Evolutionary conservation across 495 filamentous ascomycete species (phyloP).

Genomic region (Letharia lupina): DNA sequence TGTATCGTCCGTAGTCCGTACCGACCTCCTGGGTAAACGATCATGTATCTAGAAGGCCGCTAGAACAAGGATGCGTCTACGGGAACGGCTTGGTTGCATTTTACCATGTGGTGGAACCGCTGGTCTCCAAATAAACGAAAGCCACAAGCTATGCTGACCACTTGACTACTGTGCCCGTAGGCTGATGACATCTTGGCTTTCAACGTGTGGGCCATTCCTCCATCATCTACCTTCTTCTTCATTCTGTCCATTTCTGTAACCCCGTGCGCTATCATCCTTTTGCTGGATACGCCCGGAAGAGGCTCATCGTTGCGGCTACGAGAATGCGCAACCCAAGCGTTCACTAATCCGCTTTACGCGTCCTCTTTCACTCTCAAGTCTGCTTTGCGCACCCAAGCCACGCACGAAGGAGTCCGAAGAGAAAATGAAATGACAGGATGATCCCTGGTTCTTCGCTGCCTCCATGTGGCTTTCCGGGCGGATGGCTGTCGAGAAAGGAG

Average conservation of each 20-base stretch:
- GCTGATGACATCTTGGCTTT: conserved; percentile 3
- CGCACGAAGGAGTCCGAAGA: not conserved
- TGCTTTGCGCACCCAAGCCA: conserved; percentile 13
- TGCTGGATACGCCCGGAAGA: conserved; percentile 1
- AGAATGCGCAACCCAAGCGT: conserved; percentile 3
- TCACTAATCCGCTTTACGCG: conserved; percentile 2
- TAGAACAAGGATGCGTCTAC: conserved; percentile 14
- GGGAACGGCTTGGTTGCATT: conserved; percentile 9
- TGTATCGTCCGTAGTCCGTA: not conserved
- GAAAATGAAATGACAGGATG: conserved; percentile 11
- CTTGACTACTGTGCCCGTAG: conserved; percentile 6
- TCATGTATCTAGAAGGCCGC: conserved; percentile 18
- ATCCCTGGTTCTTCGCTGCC: conserved; percentile 11
- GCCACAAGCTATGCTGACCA: conserved; percentile 1
- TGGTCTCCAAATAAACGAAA: not conserved
- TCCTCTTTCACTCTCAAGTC: not conserved
- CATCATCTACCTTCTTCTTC: not conserved
- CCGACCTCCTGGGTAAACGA: conserved; percentile 11
- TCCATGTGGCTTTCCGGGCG: conserved; percentile 19
- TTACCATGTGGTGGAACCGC: conserved; percentile 5
- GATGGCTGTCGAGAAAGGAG: not conserved
- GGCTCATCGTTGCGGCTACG: conserved; percentile 17
- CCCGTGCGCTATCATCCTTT: conserved; percentile 1
- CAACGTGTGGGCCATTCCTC: not conserved
- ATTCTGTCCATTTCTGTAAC: not conserved